Evolutionary conservation across 2,329 filamentous ascomycete species (phyloP).

Genomic region (Talaromyces amestolkiae): DNA sequence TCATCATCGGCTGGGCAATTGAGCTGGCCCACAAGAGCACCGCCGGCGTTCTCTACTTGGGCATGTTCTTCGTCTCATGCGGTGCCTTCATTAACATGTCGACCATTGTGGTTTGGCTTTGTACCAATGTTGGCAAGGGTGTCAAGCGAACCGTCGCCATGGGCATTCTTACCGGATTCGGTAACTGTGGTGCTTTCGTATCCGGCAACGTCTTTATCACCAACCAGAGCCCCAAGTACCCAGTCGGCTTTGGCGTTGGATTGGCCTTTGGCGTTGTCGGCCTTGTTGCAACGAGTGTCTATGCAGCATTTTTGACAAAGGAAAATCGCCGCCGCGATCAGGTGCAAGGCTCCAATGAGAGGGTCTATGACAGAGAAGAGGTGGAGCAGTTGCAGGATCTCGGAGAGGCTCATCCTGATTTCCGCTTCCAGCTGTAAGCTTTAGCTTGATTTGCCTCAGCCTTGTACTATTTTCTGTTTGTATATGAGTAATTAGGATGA

Average conservation of each 20-base stretch:
- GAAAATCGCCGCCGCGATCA: constrained; percentile 20
- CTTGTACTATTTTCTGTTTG: not conserved
- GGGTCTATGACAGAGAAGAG: constrained; percentile 13
- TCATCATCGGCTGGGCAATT: constrained; percentile 29
- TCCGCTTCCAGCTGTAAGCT: constrained; percentile 21
- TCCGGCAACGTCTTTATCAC: constrained; percentile 45
- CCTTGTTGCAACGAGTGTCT: constrained; percentile 13
- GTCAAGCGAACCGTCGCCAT: constrained; percentile 43
- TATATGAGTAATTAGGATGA: not conserved
- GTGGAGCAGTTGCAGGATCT: constrained; percentile 19
- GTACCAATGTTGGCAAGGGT: constrained; percentile 43
- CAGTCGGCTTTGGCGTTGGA: constrained; percentile 19
- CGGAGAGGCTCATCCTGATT: constrained; percentile 21
- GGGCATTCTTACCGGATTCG: constrained; percentile 44
- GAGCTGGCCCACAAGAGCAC: constrained; percentile 22
- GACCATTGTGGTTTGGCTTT: constrained; percentile 36
- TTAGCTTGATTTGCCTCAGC: not conserved
- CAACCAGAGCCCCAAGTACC: constrained; percentile 32
- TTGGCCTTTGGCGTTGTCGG: constrained; percentile 24
- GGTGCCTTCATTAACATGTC: constrained; percentile 33
- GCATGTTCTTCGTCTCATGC: constrained; percentile 29
- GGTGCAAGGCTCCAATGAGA: not conserved
- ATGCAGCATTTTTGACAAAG: constrained; percentile 13
- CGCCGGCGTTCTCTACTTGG: constrained; percentile 24
- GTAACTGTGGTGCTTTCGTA: constrained; percentile 48